Base-by-base conservation (phyloP, 768 basidiomycete species). In the Solioccasus polychromus region DNA sequence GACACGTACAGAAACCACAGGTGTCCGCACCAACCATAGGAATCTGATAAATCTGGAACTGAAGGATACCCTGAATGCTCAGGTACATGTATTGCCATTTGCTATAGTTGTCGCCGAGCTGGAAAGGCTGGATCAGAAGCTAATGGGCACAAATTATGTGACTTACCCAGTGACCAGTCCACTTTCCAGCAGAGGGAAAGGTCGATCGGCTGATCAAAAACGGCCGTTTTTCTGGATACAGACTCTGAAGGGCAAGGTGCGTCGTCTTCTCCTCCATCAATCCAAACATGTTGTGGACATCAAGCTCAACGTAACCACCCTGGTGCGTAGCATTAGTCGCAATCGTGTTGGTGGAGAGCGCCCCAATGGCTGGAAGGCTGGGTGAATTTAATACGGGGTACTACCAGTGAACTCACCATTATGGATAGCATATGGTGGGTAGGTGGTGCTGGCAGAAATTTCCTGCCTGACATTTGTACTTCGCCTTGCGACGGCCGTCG, bases 11-110 rank as follows among this genome's bases (percentile, higher is more conserved):
- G 50, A 66, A 61, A 2, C 66, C 66, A 44, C 64, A 67, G 8
- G 83, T 80, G 56, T 92, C 88, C 3, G 87, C 84, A 18, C 88
- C 89, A 15, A 90, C 87, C 69, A 90, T 84, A 0, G 88, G 88
- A 48, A 88, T 83, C 53, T 85, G 83, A 75, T 84, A 90, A 14
- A 90, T 67, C 63, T 89, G 85, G 76, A 91, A 90, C 62, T 90
- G 87, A 17, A 91, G 72, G n/a, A 87, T 69, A 15, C 86, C 87
- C 68, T 88, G 79, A 42, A 90, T 83, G 50, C 73, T 84, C 58
- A 77, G 70, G 49, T 76, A 71, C 72, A 90, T 74, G 64, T 84
- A 88, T 39, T 77, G 65, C 86, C 88, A 91, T 47, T 77, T 75
- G 58, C 83, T 83, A 60, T 72, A 80, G 59, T 89, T 89, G 63